phyloP scores from a whole-genome alignment of 345 rosid genomes.

The Geranium brycei region DNA sequence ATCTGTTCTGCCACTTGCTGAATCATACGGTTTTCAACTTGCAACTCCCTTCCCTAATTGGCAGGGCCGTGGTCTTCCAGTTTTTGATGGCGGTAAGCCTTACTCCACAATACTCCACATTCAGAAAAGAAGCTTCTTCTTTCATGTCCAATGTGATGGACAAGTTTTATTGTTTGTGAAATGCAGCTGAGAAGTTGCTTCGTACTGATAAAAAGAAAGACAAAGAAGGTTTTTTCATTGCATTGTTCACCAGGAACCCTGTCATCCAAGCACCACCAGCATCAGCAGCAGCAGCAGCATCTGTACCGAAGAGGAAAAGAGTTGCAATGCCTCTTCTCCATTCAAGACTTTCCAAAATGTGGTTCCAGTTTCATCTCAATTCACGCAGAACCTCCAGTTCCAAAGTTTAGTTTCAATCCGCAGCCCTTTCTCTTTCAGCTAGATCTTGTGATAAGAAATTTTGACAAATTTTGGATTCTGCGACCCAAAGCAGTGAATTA shows the following conservation, averaged over 20 bases:
- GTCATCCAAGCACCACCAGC: background rate
- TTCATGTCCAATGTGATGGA: too few species aligned
- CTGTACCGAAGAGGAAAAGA: background rate
- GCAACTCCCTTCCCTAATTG: slow-evolving; percentile 64
- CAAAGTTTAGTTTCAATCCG: too few species aligned
- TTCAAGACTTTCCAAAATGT: too few species aligned
- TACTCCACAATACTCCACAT: background rate
- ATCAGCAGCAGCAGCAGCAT: background rate
- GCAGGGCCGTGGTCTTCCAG: slow-evolving; percentile 63
- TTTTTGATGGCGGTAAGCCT: slow-evolving; percentile 59
- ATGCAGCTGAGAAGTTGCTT: slow-evolving; percentile 31
- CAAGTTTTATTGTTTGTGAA: too few species aligned
- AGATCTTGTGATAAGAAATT: too few species aligned
- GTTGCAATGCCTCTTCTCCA: too few species aligned
- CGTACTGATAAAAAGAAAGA: slow-evolving; percentile 45
- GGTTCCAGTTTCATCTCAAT: too few species aligned
- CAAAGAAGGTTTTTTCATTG: slow-evolving; percentile 85
- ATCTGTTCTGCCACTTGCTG: slow-evolving; percentile 47
- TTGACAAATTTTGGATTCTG: too few species aligned
- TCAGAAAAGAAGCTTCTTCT: too few species aligned
- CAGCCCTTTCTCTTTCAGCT: too few species aligned
- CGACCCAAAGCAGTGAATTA: too few species aligned
- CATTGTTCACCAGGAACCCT: slow-evolving; percentile 31
- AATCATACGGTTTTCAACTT: slow-evolving; percentile 44
- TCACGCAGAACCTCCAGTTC: too few species aligned